A percentile compares a stretch with the other conserved stretches of the same genome.
Evolutionary conservation across 1,284 basidiomycete genomes (phyloP).

Genomic region (Kwoniella shivajii): DNA sequence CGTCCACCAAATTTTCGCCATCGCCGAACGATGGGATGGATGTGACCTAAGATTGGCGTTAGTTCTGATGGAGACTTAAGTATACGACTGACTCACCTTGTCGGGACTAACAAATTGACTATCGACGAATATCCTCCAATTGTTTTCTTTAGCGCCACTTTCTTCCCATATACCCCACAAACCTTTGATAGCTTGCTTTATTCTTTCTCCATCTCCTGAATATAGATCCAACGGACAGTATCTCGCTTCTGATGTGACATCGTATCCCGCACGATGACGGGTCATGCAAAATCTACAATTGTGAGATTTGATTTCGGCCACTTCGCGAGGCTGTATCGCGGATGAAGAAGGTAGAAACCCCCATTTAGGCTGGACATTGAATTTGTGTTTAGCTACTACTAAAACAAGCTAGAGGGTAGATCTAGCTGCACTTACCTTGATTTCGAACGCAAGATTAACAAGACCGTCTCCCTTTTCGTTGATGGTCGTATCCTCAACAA

Average conservation of each 20-base stretch:
- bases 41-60: conserved; percentile 12
- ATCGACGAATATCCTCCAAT: conserved; percentile 72
- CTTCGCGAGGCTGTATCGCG: conserved; percentile 63
- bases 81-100: conserved; percentile 59
- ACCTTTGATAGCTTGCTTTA: conserved; percentile 64
- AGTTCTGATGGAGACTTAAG: conserved; percentile 11
- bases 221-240: conserved; percentile 89
- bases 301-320: conserved; percentile 63
- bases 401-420: conserved; percentile 4
- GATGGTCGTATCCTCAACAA: conserved; percentile 65
- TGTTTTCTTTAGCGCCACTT: conserved; percentile 69
- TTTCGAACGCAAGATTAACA: conserved; percentile 69
- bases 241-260: neutral
- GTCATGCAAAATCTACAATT: conserved; percentile 90
- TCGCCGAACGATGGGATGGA: conserved; percentile 13
- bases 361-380: conserved; percentile 99
- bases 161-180: conserved; percentile 74
- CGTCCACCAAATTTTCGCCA: conserved; percentile 5
- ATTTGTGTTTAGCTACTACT: conserved; percentile 7
- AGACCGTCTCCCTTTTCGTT: conserved; percentile 51
- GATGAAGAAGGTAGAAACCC: conserved; percentile 72
- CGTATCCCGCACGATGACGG: conserved; percentile 58
- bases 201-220: conserved; percentile 64
- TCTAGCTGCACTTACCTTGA: conserved; percentile 66
- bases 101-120: conserved; percentile 64